Base-by-base conservation (phyloP, 1,139 yeast genomes). In the Geotrichum aggregatum region DNA sequence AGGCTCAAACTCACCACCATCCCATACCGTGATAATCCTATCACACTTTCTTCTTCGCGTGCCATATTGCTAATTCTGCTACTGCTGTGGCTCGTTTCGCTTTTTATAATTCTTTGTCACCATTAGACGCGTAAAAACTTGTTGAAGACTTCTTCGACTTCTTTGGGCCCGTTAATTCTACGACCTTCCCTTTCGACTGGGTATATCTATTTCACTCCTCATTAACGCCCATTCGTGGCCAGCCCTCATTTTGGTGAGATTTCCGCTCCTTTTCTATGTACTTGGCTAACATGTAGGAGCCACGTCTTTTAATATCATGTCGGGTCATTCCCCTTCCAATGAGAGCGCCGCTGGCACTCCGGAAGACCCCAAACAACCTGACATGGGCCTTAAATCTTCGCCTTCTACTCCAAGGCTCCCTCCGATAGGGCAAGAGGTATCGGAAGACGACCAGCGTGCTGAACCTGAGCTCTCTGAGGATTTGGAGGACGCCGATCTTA, bases 241-340 rank as follows among this genome's bases (percentile, higher is more conserved):
- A 33, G 24, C n/a, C 13, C 26, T 26, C 33, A 40, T 16, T 24
- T 35, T 48, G 46, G 50, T 48, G 34, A 31, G 51, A 21, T n/a
- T 22, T 34, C 19, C 18, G 24, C 21, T 38, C 33, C 22, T 28
- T 30, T 13, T 33, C 13, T 13, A 28, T 8, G 1, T 19, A 16
- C 16, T 16, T 48, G 40, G 11, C 34, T 41, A 31, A 34, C 39
- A 18, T 34, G 28, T 18, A 13, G n/a, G 31, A 41, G 34, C 14
- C 22, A 13, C 28, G 28, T 19, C 36, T 11, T 19, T 33, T 8
- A 18, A 49, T 42, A 49, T 24, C 47, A 49, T 49, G 52, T 35
- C 52, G 52, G 47, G 52, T 49, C 52, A 49, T 38, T 22, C 40
- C 41, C 38, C 51, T 30, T 30, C 51, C 34, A 21, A 38, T 19